A percentile compares a stretch with the other conserved stretches of the same genome.
phyloP scores from a whole-genome alignment of 805 yeast species.

The Cyberlindnera meyerae region DNA sequence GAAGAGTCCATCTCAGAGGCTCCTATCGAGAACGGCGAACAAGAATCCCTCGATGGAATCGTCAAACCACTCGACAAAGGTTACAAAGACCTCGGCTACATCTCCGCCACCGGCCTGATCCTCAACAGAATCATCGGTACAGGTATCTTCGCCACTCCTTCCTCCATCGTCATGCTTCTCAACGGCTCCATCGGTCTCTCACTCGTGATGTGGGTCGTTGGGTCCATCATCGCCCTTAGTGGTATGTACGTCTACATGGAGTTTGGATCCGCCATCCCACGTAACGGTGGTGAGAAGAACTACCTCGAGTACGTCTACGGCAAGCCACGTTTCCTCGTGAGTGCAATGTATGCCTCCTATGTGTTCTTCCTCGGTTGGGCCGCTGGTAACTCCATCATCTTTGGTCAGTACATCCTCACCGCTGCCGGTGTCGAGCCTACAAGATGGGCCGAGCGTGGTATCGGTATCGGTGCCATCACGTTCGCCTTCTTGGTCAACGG shows the following conservation, averaged over 20 bases:
- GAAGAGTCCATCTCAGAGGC: neutral
- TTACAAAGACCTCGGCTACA: conserved; percentile 41
- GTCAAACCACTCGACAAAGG: conserved; percentile 30
- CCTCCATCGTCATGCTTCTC: conserved; percentile 41
- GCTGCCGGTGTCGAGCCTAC: conserved; percentile 68
- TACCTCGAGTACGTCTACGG: conserved; percentile 68
- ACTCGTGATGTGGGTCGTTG: conserved; percentile 69
- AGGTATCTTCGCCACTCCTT: conserved; percentile 71
- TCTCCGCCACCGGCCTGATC: conserved; percentile 60
- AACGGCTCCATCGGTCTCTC: conserved; percentile 72
- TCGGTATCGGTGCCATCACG: conserved; percentile 70
- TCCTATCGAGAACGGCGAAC: conserved; percentile 1
- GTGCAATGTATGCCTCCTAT: conserved; percentile 63
- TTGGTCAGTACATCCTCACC: conserved; percentile 69
- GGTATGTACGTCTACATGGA: conserved; percentile 73
- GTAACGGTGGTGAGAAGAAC: conserved; percentile 84
- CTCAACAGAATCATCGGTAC: conserved; percentile 72
- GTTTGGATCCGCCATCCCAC: conserved; percentile 71
- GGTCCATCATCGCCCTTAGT: conserved; percentile 60
- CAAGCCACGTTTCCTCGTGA: conserved; percentile 64
- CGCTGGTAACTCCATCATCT: conserved; percentile 75
- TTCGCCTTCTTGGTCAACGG: conserved; percentile 65
- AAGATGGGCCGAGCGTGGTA: conserved; percentile 72
- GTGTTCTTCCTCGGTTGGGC: conserved; percentile 81
- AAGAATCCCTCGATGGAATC: conserved; percentile 5